Conservation (phyloP, 129 eudicot genomes). For the Deinandra increscens region DNA sequence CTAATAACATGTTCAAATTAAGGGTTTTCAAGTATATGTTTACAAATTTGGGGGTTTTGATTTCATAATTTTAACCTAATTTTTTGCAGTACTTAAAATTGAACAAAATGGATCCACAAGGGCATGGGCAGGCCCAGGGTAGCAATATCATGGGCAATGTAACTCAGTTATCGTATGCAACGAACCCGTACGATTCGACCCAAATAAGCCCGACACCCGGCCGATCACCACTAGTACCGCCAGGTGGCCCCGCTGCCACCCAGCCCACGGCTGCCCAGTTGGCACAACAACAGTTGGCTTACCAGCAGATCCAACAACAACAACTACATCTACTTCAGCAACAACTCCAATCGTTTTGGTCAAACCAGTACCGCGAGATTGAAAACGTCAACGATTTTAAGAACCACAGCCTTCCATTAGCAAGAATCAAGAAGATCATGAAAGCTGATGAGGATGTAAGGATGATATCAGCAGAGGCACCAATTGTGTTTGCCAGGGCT, state of each 20-base stretch:
- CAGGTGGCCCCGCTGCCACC: constrained; percentile 40
- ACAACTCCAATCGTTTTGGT: constrained; percentile 73
- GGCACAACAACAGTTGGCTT: constrained; percentile 63
- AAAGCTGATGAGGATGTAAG: constrained; percentile 84
- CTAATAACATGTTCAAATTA: not conserved
- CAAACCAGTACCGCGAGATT: constrained; percentile 58
- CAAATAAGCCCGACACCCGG: constrained; percentile 47
- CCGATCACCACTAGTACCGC: constrained; percentile 41
- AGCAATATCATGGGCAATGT: constrained; percentile 41
- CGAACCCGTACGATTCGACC: constrained; percentile 45
- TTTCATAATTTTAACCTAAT: constrained; percentile 7
- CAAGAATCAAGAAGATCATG: constrained; percentile 85
- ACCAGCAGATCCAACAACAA: constrained; percentile 65
- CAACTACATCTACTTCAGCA: constrained; percentile 60
- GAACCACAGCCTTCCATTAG: constrained; percentile 90
- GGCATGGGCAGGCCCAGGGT: constrained; percentile 57
- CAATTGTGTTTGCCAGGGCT: constrained; percentile 73
- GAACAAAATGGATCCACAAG: constrained; percentile 66
- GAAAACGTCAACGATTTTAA: constrained; percentile 68
- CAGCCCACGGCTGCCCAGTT: constrained; percentile 48
- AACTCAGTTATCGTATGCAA: constrained; percentile 49
- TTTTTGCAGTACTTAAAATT: constrained; percentile 14
- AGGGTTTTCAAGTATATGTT: not conserved
- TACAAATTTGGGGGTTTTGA: not conserved
- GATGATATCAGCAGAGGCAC: constrained; percentile 88